Conservation (phyloP, 257 asterid genomes). For the Nicotiana noctiflora region DNA sequence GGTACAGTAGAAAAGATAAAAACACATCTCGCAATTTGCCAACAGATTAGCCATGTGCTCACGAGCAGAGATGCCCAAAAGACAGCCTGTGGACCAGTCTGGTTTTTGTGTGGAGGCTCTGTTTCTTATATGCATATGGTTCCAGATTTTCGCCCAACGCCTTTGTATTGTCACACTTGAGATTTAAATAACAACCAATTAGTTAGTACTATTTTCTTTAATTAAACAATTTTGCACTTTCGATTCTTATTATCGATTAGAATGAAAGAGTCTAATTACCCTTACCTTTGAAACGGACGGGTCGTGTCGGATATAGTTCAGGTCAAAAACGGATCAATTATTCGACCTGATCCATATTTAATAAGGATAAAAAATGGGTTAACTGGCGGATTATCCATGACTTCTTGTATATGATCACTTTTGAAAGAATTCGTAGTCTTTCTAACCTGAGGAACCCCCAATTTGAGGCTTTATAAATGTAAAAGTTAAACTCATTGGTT, state of each 20-base stretch:
- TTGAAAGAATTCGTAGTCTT: no score
- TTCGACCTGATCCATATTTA: no score
- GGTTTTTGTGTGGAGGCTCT: not conserved
- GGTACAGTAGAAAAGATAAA: not conserved
- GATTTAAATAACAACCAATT: not conserved
- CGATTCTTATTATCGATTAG: not conserved
- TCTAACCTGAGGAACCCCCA: no score
- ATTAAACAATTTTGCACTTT: not conserved
- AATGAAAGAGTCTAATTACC: not conserved
- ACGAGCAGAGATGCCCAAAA: not conserved
- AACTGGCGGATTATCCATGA: no score
- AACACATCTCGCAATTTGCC: not conserved
- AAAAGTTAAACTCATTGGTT: no score
- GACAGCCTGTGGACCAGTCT: constrained; percentile 6
- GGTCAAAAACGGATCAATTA: no score
- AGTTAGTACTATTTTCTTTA: not conserved
- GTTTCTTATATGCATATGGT: not conserved
- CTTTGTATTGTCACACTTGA: not conserved
- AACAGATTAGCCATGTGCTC: constrained; percentile 1
- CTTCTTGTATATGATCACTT: no score
- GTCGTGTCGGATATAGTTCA: no score
- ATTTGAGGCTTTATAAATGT: no score
- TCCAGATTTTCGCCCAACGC: not conserved
- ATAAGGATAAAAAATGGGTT: no score
- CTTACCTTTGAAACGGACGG: no score